Base-by-base conservation (phyloP, 1,139 yeast genomes). In the Kurtzmaniella natalensis region DNA sequence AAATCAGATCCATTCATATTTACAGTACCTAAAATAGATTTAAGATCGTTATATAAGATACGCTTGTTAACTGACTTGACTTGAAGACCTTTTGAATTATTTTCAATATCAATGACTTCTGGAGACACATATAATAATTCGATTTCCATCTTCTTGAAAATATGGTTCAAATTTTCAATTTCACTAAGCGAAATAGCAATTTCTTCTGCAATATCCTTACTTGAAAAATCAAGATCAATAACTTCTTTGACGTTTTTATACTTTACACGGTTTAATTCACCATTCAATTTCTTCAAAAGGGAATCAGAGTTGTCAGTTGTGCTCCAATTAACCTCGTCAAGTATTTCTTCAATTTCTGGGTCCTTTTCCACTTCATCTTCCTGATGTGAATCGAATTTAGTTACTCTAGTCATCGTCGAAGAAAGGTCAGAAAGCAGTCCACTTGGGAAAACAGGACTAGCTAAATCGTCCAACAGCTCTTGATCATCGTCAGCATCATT, bases 31-130 rank as follows among this genome's bases (percentile, higher is more conserved):
- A 87, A 59, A 33, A 87, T 68, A n/a, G 71, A 73, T 36, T 76
- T 73, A 38, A 88, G 69, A 38, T 85, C 92, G 34, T 72, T 75
- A 68, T 79, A 81, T 27, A 89, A 64, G 15, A 71, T 57, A 47
- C 85, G 85, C 55, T 85, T 86, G 56, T 89, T 89, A 25, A 86
- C 80, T 4, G 92, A 78, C 46, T 81, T 82, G 3, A 88, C 83
- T 57, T 89, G 96, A 22, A 88, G 60, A 33, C 96, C 96, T 46
- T 81, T 78, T 2, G 88, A 80, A 49, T 84, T 85, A 28, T 70
- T 66, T 51, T 88, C 96, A 33, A 88, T 81, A 35, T 72, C 73
- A 31, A 74, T 71, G 34, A 88, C 77, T 40, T 84, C 92, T 6
- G 77, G 77, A 3, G 80, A 72, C 33, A 86, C 45, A 28, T 57